phyloP scores from a whole-genome alignment of 768 basidiomycete genomes.

The Lactifluus piperatus region DNA sequence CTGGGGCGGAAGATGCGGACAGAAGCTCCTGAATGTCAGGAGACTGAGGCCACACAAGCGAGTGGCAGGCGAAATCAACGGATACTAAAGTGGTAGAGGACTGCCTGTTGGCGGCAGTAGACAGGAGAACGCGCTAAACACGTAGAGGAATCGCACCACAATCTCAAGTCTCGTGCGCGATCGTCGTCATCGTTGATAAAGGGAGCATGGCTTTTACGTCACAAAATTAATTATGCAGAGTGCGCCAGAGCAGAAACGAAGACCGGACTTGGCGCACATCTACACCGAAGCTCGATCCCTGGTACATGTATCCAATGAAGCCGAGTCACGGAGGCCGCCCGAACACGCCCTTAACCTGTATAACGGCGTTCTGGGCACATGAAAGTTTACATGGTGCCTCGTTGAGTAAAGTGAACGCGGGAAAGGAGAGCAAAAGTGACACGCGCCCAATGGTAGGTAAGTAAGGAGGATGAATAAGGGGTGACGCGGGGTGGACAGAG shows the following conservation, averaged over 20 bases:
- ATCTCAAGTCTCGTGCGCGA: slow-evolving; percentile 2
- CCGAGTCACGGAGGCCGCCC: slow-evolving; percentile 3
- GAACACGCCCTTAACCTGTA: slow-evolving; percentile 18
- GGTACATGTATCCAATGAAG: slow-evolving; percentile 13
- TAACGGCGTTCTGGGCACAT: slow-evolving; percentile 15
- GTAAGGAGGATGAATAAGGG: background rate
- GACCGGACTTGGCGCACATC: slow-evolving; percentile 19
- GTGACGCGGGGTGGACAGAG: background rate
- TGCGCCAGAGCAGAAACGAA: slow-evolving; percentile 9
- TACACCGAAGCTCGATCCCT: slow-evolving; percentile 18
- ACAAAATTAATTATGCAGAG: slow-evolving; percentile 12
- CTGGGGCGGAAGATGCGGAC: slow-evolving; percentile 1
- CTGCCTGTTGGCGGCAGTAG: slow-evolving; percentile 9
- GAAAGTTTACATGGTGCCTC: slow-evolving; percentile 13
- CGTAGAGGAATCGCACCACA: slow-evolving; percentile 8
- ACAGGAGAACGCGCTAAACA: slow-evolving; percentile 11
- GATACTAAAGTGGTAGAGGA: background rate
- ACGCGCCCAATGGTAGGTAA: background rate
- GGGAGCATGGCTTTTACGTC: slow-evolving; percentile 18
- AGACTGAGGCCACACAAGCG: slow-evolving; percentile 4
- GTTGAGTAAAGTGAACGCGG: slow-evolving; percentile 18
- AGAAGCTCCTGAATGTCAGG: slow-evolving; percentile 17
- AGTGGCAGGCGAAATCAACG: slow-evolving; percentile 2
- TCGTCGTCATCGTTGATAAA: slow-evolving; percentile 16
- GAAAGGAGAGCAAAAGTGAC: slow-evolving; percentile 1